phyloP scores from a whole-genome alignment of 1,284 basidiomycete genomes.

The Garcileccinum viscosum region DNA sequence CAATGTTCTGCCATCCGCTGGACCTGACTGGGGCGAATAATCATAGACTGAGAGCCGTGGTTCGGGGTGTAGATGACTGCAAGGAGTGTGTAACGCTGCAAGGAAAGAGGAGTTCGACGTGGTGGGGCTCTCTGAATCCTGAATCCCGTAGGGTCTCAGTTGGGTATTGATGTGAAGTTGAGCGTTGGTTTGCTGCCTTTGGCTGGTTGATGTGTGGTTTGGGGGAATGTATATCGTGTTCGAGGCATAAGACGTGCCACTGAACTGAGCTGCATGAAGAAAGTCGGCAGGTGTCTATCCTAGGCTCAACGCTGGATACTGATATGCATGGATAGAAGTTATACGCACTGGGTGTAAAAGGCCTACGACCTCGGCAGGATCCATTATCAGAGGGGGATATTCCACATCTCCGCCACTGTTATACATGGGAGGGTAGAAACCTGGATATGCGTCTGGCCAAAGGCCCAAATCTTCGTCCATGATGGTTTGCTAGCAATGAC shows the following conservation, averaged over 20 bases:
- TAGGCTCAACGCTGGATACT: background rate
- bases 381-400: background rate
- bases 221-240: background rate
- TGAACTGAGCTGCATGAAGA: background rate
- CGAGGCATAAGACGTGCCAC: background rate
- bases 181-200: constrained; percentile 13
- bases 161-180: constrained; percentile 30
- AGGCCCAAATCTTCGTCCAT: constrained; percentile 19
- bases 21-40: constrained; percentile 22
- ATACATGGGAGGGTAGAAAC: background rate
- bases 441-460: constrained; percentile 18
- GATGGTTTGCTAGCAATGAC: constrained; percentile 4
- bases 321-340: background rate
- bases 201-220: background rate
- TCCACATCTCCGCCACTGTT: background rate
- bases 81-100: constrained; percentile 20
- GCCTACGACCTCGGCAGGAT: background rate
- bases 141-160: constrained; percentile 5
- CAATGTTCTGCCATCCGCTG: constrained; percentile 6
- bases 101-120: constrained; percentile 25
- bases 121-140: constrained; percentile 27
- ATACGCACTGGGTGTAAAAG: constrained; percentile 22
- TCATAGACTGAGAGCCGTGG: constrained; percentile 8
- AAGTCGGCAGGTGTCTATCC: constrained; percentile 12
- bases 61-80: background rate